phyloP scores from a whole-genome alignment of 768 basidiomycete genomes.

The Kwoniella sp. region DNA sequence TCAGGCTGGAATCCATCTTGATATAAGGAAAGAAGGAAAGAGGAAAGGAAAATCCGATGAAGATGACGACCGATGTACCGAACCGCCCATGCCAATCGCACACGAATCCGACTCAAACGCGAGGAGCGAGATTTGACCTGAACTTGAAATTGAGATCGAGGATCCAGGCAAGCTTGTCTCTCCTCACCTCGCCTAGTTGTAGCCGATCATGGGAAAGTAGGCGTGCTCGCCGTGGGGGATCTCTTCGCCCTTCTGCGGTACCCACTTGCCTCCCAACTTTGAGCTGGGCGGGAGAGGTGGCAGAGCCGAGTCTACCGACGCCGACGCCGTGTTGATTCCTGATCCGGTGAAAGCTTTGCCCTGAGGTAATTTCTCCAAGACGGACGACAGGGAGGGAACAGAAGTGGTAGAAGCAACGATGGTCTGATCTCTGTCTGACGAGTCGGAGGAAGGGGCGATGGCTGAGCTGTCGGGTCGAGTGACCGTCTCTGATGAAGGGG shows the following conservation, averaged over 20 bases:
- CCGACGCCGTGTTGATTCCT: constrained; percentile 70
- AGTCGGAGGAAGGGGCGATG: constrained; percentile 27
- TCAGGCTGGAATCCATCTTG: no score
- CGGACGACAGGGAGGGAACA: constrained; percentile 60
- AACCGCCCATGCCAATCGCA: no score
- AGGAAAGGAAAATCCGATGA: no score
- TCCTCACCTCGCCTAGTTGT: constrained; percentile 34
- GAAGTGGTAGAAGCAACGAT: constrained; percentile 34
- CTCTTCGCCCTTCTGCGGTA: constrained; percentile 68
- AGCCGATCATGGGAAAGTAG: constrained; percentile 66
- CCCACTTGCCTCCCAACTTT: constrained; percentile 67
- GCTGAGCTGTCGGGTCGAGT: constrained; percentile 31
- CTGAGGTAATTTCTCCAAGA: constrained; percentile 54
- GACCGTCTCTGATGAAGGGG: constrained; percentile 61
- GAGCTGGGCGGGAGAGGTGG: constrained; percentile 71
- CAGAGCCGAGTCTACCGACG: constrained; percentile 60
- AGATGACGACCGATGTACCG: no score
- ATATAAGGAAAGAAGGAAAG: no score
- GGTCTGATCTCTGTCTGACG: constrained; percentile 11
- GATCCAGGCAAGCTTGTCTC: no score
- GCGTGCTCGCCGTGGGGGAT: constrained; percentile 80
- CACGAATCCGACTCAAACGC: no score
- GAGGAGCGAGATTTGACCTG: no score
- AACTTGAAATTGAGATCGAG: no score
- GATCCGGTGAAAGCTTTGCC: constrained; percentile 67